Evolutionary conservation across 129 eudicot genomes (phyloP), one percentile per base, ranked within the genome.

Genomic region (Ambrosia artemisiifolia): DNA sequence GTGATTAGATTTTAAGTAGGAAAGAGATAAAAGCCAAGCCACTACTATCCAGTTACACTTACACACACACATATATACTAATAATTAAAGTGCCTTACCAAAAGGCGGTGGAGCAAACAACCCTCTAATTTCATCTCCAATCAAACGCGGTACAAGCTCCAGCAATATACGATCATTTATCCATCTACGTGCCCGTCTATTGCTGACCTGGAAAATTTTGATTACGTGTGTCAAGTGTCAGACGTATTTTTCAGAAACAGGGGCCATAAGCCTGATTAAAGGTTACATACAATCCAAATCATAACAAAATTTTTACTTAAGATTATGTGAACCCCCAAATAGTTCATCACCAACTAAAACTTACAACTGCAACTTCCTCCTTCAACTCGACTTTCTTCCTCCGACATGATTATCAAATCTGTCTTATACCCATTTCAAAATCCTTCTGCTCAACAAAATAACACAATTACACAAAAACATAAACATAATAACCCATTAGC

Each of bases 81-180:
- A n/a, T n/a, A n/a, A n/a, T n/a, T n/a, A 11, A 67, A 38, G 32
- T 69, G 51, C 10, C 79, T 76, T 83, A 89, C 98, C 98, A 80
- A 80, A 92, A 16, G 98, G 98, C 11, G 98, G 98, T 53, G 98
- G 98, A 73, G 98, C 96, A 87, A 92, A 92, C 83, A 92, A 80
- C 72, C 98, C 98, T 63, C 91, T 83, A 18, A 92, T 87, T 78
- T 92, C 98, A 66, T 92, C 91, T 11, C 90, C 96, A 71, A 87
- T 76, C 70, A 92, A 68, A 70, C 95, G 95, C 47, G 98, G 98
- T 62, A 92, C 98, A 70, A 92, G 98, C 75, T 92, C 98, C 84
- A 89, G 80, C 66, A 92, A 63, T 33, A 92, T 61, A 1, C 98
- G 95, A 71, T 92, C 96, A 82, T 92, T 92, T 62, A 92, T 24